Conservation (phyloP, 768 basidiomycete species). For the Amanita subjunquillea region DNA sequence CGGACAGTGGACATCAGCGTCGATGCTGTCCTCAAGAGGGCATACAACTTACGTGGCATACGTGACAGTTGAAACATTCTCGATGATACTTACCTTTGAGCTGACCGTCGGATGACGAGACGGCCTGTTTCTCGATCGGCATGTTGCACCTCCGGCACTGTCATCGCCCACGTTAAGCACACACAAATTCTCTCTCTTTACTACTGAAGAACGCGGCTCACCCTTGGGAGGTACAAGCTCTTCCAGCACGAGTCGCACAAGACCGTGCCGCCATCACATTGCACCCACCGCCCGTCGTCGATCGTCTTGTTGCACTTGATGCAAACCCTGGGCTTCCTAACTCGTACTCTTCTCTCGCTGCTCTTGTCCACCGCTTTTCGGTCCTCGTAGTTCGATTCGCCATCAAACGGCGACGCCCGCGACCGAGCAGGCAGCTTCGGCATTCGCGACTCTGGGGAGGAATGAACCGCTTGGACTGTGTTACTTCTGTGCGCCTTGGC, state of each 20-base stretch:
- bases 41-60: conserved; percentile 50
- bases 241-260: conserved; percentile 93
- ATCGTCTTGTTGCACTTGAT: conserved; percentile 59
- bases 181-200: background rate
- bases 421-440: conserved; percentile 49
- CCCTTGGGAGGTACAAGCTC: conserved; percentile 91
- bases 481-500: conserved; percentile 34
- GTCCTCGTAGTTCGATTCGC: conserved; percentile 11
- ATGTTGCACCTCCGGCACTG: conserved; percentile 82
- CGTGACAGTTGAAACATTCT: conserved; percentile 83
- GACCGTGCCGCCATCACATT: conserved; percentile 62
- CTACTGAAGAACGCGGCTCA: conserved; percentile 20
- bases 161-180: conserved; percentile 1
- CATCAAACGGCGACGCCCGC: conserved; percentile 29
- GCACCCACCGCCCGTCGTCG: conserved; percentile 77
- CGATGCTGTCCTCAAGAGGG: conserved; percentile 4
- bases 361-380: conserved; percentile 13
- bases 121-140: conserved; percentile 86
- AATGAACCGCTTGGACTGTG: conserved; percentile 36
- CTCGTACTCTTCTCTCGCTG: conserved; percentile 17
- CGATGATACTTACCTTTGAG: conserved; percentile 93
- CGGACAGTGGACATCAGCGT: background rate
- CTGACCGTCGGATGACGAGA: conserved; percentile 87
- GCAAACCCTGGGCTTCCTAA: conserved; percentile 39
- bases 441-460: conserved; percentile 32